Conservation (phyloP, 2,329 filamentous ascomycete species). For the Emergomyces orientalis region DNA sequence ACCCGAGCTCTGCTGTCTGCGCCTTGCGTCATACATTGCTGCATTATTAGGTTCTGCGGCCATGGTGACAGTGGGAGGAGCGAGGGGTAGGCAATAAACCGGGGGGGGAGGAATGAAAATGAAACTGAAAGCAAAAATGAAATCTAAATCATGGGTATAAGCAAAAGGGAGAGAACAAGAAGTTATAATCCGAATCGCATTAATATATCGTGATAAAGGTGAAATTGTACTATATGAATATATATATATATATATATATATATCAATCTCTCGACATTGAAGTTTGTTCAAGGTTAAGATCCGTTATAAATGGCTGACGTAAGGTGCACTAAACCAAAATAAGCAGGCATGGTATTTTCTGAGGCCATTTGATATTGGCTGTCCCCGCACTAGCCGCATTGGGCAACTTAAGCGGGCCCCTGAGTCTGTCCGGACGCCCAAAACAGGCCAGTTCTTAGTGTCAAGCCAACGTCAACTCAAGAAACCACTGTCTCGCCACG, state of each 20-base stretch:
- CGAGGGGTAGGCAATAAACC: not conserved
- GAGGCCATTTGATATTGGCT: slow-evolving; percentile 32
- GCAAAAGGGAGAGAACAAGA: not conserved
- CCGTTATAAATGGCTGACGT: not conserved
- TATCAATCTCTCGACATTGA: not conserved
- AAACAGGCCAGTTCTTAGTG: slow-evolving; percentile 33
- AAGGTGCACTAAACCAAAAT: slow-evolving; percentile 10
- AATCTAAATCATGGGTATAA: slow-evolving; percentile 1
- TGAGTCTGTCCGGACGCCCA: slow-evolving; percentile 35
- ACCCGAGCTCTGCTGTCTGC: slow-evolving; percentile 41
- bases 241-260: too few species aligned
- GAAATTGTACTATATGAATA: not conserved
- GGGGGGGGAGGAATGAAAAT: slow-evolving; percentile 6
- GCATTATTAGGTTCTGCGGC: slow-evolving; percentile 34
- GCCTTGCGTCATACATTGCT: slow-evolving; percentile 36
- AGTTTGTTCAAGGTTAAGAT: not conserved
- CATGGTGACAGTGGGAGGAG: slow-evolving; percentile 16
- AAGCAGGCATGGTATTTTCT: slow-evolving; percentile 12
- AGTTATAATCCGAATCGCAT: not conserved
- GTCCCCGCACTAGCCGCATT: slow-evolving; percentile 36
- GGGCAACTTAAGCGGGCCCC: slow-evolving; percentile 35
- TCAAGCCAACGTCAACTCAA: slow-evolving; percentile 40
- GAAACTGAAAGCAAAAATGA: not conserved
- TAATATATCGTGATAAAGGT: not conserved
- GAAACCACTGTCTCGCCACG: slow-evolving; percentile 28